Base-by-base conservation (phyloP, 495 filamentous ascomycete species). In the Immersiella caudata region DNA sequence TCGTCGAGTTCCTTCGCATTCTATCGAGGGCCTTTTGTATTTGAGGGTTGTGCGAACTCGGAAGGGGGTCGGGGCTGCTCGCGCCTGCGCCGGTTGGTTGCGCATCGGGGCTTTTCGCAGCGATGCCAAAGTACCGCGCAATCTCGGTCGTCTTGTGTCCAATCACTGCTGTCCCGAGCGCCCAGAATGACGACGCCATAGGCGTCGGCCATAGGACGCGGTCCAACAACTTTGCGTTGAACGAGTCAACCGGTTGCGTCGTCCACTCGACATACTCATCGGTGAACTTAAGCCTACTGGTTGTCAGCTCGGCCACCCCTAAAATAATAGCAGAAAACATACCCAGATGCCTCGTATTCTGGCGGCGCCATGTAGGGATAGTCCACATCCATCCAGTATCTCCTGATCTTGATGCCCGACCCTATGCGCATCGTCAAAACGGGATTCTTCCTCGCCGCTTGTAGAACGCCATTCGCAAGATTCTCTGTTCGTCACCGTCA, bases 291-390 rank as follows among this genome's bases (percentile, higher is more conserved):
- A 82, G 36, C 18, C 80, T 74, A 55, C 20, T 14, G 29, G 12
- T 5, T 55, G 69, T 68, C 12, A 65, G 66, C 27, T 21, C 18
- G 58, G n/a, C n/a, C n/a, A n/a, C n/a, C n/a, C n/a, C n/a, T n/a
- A n/a, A n/a, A n/a, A n/a, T n/a, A n/a, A n/a, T n/a, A n/a, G n/a
- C n/a, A n/a, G n/a, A n/a, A 49, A 24, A 67, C 75, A 24, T 79
- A 83, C 81, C 80, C 82, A 52, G 70, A 69, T 24, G 72, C 72
- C 51, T 75, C 72, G 64, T 75, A 81, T 27, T 70, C 76, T n/a
- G 81, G 81, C 7, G 82, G 79, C 50, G 81, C 78, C 9, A 65
- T 67, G 22, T 64, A 70, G 0, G 82, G 82, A 58, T 78, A 83
- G 18, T 76, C 69, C 2, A 82, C 51, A 22, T 82, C 78, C 52